These are phyloP conservation scores for Lipomyces lipofer DNA, from an alignment of 805 yeast genomes.

Conservation along the genomic window DNA sequence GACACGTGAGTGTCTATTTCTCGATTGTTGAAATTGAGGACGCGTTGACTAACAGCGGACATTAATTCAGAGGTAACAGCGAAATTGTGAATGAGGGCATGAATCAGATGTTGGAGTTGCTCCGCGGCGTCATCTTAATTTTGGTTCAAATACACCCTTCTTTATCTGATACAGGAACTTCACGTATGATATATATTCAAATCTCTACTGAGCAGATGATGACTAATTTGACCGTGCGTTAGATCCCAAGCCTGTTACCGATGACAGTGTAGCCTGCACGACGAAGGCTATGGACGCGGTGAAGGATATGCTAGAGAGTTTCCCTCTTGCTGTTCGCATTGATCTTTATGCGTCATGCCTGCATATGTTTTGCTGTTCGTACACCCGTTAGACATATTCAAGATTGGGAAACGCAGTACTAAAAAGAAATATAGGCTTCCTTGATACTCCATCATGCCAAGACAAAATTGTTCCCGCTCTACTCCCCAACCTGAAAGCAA, in stretches of 20 bases:
- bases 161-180: conserved; percentile 47
- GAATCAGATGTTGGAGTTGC: conserved; percentile 78
- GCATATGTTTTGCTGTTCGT: conserved; percentile 58
- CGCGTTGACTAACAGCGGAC: conserved; percentile 24
- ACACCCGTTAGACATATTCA: too few relatives aligned
- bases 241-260: conserved; percentile 18
- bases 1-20: conserved; percentile 8
- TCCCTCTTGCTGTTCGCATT: conserved; percentile 65
- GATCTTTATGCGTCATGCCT: conserved; percentile 75
- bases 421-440: too few relatives aligned
- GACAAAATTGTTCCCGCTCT: conserved; percentile 52
- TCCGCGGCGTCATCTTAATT: conserved; percentile 67
- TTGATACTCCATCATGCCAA: conserved; percentile 36
- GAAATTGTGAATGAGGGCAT: conserved; percentile 54
- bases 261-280: conserved; percentile 32
- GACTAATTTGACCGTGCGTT: conserved; percentile 32
- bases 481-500: conserved; percentile 52
- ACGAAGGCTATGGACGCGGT: conserved; percentile 44
- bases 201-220: conserved; percentile 7
- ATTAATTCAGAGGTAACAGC: conserved; percentile 40
- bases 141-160: conserved; percentile 62
- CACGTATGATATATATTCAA: too few relatives aligned
- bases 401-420: not conserved
- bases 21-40: not conserved
- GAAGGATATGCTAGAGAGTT: conserved; percentile 60